These are phyloP conservation scores for Alloteropsis angusta DNA, from an alignment of 202 grass and related monocot species.

Conservation along the genomic window DNA sequence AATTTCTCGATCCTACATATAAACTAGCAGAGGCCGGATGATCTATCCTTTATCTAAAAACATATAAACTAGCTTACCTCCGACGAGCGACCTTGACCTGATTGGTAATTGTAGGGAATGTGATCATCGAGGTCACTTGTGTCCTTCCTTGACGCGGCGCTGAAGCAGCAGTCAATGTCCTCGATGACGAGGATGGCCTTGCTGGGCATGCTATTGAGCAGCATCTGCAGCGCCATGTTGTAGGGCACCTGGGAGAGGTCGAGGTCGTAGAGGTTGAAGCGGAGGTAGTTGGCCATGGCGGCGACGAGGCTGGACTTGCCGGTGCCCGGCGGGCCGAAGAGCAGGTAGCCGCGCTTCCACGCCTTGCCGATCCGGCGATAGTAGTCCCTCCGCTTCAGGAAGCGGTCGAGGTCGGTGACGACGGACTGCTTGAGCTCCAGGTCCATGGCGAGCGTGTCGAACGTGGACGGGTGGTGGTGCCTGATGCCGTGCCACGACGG, in stretches of 20 bases:
- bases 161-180: conserved; percentile 75
- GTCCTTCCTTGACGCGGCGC: conserved; percentile 34
- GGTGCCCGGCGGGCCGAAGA: conserved; percentile 63
- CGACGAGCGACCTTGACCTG: background rate
- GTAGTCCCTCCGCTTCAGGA: conserved; percentile 55
- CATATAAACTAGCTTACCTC: conserved; percentile 5
- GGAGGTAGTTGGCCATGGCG: conserved; percentile 36
- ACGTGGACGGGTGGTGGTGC: conserved; percentile 68
- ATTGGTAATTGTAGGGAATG: no score
- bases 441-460: conserved; percentile 70
- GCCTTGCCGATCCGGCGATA: conserved; percentile 76
- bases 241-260: conserved; percentile 44
- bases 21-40: no score
- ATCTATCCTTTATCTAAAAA: no score
- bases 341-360: conserved; percentile 64
- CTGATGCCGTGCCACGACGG: conserved; percentile 29
- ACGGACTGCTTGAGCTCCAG: conserved; percentile 30
- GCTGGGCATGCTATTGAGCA: conserved; percentile 57
- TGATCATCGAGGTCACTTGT: background rate
- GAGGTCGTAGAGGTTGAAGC: conserved; percentile 85
- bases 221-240: conserved; percentile 34
- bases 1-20: background rate
- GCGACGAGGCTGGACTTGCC: conserved; percentile 80
- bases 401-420: conserved; percentile 45
- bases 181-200: conserved; percentile 71